Percentiles rank a stretch among this genome's conserved stretches.
These are phyloP conservation scores for Remersonia thermophila DNA, from an alignment of 2,329 filamentous ascomycete species.

Conservation along the genomic window DNA sequence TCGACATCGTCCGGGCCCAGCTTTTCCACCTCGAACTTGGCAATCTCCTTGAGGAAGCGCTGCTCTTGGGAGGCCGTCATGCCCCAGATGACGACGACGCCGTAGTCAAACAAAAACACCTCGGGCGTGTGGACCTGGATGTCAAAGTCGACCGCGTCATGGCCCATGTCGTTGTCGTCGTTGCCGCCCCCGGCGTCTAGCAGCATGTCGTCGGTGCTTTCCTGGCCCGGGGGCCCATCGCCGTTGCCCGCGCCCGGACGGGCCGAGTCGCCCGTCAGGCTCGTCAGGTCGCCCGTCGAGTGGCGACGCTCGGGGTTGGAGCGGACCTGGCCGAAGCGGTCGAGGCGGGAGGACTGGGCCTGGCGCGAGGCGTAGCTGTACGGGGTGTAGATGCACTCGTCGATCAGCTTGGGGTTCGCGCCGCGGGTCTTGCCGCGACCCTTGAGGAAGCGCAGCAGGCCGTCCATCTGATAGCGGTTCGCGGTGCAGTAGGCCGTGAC, in stretches of 20 bases:
- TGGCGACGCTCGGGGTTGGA: conserved; percentile 52
- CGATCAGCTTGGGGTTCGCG: conserved; percentile 80
- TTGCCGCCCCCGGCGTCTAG: conserved; percentile 15
- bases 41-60: conserved; percentile 82
- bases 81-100: conserved; percentile 95
- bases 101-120: conserved; percentile 93
- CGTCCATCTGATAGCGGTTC: conserved; percentile 80
- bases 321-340: conserved; percentile 21
- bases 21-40: conserved; percentile 89
- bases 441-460: conserved; percentile 82
- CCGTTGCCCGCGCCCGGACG: conserved; percentile 17
- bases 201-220: conserved; percentile 25
- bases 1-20: conserved; percentile 80
- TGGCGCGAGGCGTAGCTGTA: conserved; percentile 60
- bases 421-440: conserved; percentile 65
- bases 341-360: conserved; percentile 19
- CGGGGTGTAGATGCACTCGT: conserved; percentile 94
- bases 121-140: conserved; percentile 84
- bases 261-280: conserved; percentile 33
- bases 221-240: conserved; percentile 19
- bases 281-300: conserved; percentile 59
- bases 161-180: conserved; percentile 24
- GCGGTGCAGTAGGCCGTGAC: conserved; percentile 97
- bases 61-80: conserved; percentile 88
- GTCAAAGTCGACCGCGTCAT: conserved; percentile 58